These are phyloP conservation scores for Crithidia thermophila DNA, from an alignment of 208 protist genomes.

Conservation along the genomic window DNA sequence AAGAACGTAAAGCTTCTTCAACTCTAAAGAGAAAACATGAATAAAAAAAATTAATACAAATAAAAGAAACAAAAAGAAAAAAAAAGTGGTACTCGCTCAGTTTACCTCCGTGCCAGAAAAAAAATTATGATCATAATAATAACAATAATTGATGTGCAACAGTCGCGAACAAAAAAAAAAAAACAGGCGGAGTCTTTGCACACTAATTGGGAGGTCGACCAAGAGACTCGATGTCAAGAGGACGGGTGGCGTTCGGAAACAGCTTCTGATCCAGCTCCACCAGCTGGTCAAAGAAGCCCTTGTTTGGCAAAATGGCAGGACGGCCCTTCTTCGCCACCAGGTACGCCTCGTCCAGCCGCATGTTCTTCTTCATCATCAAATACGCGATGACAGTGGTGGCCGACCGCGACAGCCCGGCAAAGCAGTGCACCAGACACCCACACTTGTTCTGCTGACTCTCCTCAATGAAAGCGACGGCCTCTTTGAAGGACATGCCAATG, in stretches of 20 bases:
- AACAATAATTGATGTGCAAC: neutral
- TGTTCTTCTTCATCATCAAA: conserved; percentile 83
- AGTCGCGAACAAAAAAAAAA: neutral
- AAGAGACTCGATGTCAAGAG: conserved; percentile 59
- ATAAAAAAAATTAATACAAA: conserved; percentile 10
- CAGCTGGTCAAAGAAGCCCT: conserved; percentile 84
- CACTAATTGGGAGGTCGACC: conserved; percentile 33
- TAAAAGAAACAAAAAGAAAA: conserved; percentile 28
- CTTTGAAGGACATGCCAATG: conserved; percentile 75
- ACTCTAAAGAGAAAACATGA: conserved; percentile 17
- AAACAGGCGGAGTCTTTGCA: neutral
- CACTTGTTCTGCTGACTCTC: conserved; percentile 50
- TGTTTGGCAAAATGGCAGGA: conserved; percentile 83
- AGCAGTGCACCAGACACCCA: conserved; percentile 90
- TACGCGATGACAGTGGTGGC: conserved; percentile 90
- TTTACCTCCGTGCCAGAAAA: neutral
- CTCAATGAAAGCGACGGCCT: conserved; percentile 82
- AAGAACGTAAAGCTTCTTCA: neutral
- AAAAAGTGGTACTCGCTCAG: conserved; percentile 1
- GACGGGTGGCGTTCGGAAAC: conserved; percentile 48
- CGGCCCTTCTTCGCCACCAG: conserved; percentile 67
- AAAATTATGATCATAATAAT: neutral
- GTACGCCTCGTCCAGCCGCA: conserved; percentile 90
- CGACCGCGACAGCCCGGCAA: conserved; percentile 89
- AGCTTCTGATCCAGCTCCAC: conserved; percentile 65